These are phyloP conservation scores for Leishmania amazonensis DNA, from an alignment of 208 protist genomes.

Conservation along the genomic window DNA sequence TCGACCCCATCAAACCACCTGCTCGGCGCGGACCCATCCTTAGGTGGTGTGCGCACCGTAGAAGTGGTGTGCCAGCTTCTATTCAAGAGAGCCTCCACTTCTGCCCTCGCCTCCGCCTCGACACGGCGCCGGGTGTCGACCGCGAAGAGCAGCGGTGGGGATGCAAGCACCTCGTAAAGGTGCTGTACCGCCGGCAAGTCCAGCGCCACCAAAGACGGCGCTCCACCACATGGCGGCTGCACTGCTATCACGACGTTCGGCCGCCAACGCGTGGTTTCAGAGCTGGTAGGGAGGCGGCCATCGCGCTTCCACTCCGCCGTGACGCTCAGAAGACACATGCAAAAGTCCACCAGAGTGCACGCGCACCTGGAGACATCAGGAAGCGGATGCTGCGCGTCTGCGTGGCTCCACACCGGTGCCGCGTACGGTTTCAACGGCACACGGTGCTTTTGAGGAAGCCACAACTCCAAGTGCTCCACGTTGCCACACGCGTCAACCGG, in stretches of 20 bases:
- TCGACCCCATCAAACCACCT: not conserved
- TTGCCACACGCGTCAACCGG: conserved; percentile 7
- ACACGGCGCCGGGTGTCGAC: conserved; percentile 9
- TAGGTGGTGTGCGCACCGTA: conserved; percentile 7
- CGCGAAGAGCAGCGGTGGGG: conserved; percentile 20
- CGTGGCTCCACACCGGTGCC: conserved; percentile 15
- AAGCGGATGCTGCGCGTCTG: conserved; percentile 11
- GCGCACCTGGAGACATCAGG: not conserved
- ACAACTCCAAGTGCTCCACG: conserved; percentile 54
- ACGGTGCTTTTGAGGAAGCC: conserved; percentile 81
- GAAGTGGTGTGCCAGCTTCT: conserved; percentile 13
- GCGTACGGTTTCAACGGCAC: conserved; percentile 63
- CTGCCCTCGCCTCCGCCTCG: conserved; percentile 11
- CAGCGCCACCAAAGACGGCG: conserved; percentile 20
- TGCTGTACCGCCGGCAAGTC: conserved; percentile 22
- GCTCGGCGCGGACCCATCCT: not conserved
- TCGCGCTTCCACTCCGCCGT: conserved; percentile 7
- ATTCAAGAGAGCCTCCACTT: conserved; percentile 27
- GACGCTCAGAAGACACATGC: conserved; percentile 15
- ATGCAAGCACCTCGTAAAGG: conserved; percentile 26
- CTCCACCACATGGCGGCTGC: conserved; percentile 19
- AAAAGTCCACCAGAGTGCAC: conserved; percentile 8
- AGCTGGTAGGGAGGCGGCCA: not conserved
- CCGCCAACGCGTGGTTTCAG: not conserved
- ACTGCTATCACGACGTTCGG: conserved; percentile 21